A percentile compares a stretch with the other conserved stretches of the same genome.
Evolutionary conservation across 2,329 filamentous ascomycete species (phyloP).

Genomic region (Neodidymelliopsis sp.): DNA sequence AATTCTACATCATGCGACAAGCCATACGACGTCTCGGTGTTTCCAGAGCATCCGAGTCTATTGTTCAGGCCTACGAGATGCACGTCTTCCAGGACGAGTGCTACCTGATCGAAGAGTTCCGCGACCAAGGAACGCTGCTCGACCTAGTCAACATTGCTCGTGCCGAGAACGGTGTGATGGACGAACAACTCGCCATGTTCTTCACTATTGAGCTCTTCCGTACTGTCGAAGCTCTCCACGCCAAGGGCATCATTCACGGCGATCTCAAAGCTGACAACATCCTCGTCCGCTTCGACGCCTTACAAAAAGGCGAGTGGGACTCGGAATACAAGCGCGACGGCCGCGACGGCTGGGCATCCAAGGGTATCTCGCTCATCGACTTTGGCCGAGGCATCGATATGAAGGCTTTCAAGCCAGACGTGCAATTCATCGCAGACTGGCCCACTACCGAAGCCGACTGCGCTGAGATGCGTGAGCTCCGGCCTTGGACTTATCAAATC

Average conservation of each 20-base stretch:
- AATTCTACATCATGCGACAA: constrained; percentile 93
- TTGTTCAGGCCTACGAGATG: constrained; percentile 86
- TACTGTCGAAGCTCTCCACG: constrained; percentile 85
- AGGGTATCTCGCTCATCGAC: constrained; percentile 88
- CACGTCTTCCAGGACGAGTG: constrained; percentile 91
- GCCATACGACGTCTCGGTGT: constrained; percentile 78
- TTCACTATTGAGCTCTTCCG: constrained; percentile 91
- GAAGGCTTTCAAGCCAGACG: constrained; percentile 77
- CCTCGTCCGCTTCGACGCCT: constrained; percentile 78
- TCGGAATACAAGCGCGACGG: constrained; percentile 77
- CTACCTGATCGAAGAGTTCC: constrained; percentile 86
- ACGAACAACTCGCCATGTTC: constrained; percentile 93
- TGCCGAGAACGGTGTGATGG: constrained; percentile 77
- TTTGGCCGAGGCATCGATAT: constrained; percentile 96
- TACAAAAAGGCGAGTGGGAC: constrained; percentile 58
- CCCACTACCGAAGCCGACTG: constrained; percentile 87
- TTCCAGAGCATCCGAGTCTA: constrained; percentile 74
- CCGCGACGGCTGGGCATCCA: constrained; percentile 76
- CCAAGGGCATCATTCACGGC: constrained; percentile 82
- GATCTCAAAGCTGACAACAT: constrained; percentile 97
- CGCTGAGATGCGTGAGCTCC: constrained; percentile 90
- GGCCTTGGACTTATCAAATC: constrained; percentile 97
- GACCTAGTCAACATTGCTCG: constrained; percentile 90
- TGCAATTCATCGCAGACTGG: constrained; percentile 96
- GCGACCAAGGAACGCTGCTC: constrained; percentile 90